Evolutionary conservation across 306 rosid genomes (phyloP), one percentile per base, ranked within the genome.

Genomic region (Quercus engelmannii): DNA sequence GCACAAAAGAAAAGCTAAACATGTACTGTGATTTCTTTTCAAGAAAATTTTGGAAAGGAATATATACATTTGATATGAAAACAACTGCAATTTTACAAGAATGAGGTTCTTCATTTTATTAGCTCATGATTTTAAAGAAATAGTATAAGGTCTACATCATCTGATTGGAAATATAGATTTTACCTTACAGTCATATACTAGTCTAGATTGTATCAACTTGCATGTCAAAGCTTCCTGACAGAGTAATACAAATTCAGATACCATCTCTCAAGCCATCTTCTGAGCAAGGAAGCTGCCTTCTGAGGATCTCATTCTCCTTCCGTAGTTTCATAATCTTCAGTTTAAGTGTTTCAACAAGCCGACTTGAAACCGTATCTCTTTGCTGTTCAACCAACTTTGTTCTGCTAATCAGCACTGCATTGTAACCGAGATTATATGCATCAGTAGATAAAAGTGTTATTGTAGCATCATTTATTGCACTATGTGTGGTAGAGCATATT

Each of bases 251-350:
- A 6, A 43, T 23, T 18, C 19, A 64, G 68, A 35, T 31, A 46
- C 31, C 33, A 23, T 69, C 49, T 64, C 30, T 52, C 35, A 80
- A 71, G 43, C 78, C 82, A 74, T 82, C 83, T 49, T 75, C 83
- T 5, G 79, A 58, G 9, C 73, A 64, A 76, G 86, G 71, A 33
- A 84, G 80, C 82, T 84, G 89, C 83, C 92, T 89, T 79, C 87
- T 92, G 3, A 92, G 84, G 59, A 89, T 89, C 85, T 89, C 94
- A 19, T 86, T 89, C 77, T 92, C 97, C 87, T 80, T 92, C 77
- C 95, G 83, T 56, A 85, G 82, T 78, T 86, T 86, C 91, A 87
- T 89, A 55, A 90, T 90, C 82, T 86, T 89, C 86, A 79, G 87
- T 83, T 88, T 86, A 59, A 92, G 93, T 35, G 89, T 89, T 84